phyloP scores from a whole-genome alignment of 345 rosid genomes.

The Nasturtium officinale region DNA sequence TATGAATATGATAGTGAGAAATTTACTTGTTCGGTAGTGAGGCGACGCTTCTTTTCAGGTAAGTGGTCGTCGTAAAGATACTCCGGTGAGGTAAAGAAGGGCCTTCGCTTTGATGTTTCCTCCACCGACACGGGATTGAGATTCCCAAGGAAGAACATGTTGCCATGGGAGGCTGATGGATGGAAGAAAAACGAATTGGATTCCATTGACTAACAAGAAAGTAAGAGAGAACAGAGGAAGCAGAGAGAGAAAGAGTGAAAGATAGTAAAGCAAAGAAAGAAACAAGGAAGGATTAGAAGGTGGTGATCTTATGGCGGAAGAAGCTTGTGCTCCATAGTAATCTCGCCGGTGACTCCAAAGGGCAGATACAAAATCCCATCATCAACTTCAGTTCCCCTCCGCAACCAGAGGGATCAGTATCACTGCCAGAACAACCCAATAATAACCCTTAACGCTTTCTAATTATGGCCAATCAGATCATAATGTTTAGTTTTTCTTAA shows the following conservation, averaged over 20 bases:
- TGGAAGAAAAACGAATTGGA: constrained; percentile 66
- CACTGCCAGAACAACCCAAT: not conserved
- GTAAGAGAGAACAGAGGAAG: not conserved
- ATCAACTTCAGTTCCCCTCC: constrained; percentile 35
- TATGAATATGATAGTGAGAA: not conserved
- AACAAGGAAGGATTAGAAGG: constrained; percentile 50
- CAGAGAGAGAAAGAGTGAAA: not conserved
- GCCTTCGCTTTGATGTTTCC: constrained; percentile 68
- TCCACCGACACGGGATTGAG: constrained; percentile 60
- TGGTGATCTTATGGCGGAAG: constrained; percentile 95
- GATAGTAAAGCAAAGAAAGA: not conserved
- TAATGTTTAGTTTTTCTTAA: not conserved
- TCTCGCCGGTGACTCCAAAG: constrained; percentile 85
- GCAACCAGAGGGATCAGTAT: constrained; percentile 24
- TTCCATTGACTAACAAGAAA: constrained; percentile 52
- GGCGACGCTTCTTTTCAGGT: constrained; percentile 90
- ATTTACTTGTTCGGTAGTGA: constrained; percentile 68
- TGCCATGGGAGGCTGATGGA: constrained; percentile 58
- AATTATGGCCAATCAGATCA: not conserved
- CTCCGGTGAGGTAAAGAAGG: constrained; percentile 69
- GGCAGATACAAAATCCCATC: constrained; percentile 91
- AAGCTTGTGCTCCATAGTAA: constrained; percentile 93
- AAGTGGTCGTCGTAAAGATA: constrained; percentile 77
- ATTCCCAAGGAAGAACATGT: constrained; percentile 68
- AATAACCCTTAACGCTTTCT: not conserved